Evolutionary conservation across 768 basidiomycete species (phyloP), one percentile per base, ranked within the genome.

Genomic region (Harrya chromipes): DNA sequence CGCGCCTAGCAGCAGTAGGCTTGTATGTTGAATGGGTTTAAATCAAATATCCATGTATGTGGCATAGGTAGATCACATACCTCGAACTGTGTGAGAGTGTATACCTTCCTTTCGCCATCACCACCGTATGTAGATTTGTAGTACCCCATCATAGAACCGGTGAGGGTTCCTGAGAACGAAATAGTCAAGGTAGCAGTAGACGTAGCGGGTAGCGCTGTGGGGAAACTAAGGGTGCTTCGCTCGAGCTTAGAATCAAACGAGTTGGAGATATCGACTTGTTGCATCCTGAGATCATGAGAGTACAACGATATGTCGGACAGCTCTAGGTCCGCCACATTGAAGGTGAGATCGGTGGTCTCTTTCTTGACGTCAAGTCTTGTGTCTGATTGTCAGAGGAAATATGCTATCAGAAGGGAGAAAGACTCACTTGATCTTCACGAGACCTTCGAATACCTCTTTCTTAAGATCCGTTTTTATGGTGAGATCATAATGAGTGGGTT

Each of bases 11-110:
- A 51, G 84, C 84, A 35, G 90, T 95, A 34, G 94, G 84, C 85
- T 95, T 55, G 14, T 34, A 29, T 9, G 10, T 34, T 34, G 27
- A 16, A 46, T 44, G 14, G 24, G 39, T 39, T 43, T 43, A 53
- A 48, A 47, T 40, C 11, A 53, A 19, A 34, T 9, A 11, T 33
- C 6, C 6, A 39, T 31, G 14, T 23, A 23, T 40, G 17, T 7
- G 47, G 2, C 37, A 35, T 33, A 14, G 23, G 45, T 35, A 24
- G 21, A 24, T 49, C 62, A 49, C 55, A 16, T 50, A 83, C 87
- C 74, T 87, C 91, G 56, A 94, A 95, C 70, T 98, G 94, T 31
- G 95, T 97, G 45, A 98, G 72, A 24, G 86, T 77, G 63, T 89
- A 88, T 52, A 78, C 73, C 61, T 80, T 80, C 56, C 78, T 80